Base-by-base conservation (phyloP, 305 asterid species). In the Petunia hybrid region DNA sequence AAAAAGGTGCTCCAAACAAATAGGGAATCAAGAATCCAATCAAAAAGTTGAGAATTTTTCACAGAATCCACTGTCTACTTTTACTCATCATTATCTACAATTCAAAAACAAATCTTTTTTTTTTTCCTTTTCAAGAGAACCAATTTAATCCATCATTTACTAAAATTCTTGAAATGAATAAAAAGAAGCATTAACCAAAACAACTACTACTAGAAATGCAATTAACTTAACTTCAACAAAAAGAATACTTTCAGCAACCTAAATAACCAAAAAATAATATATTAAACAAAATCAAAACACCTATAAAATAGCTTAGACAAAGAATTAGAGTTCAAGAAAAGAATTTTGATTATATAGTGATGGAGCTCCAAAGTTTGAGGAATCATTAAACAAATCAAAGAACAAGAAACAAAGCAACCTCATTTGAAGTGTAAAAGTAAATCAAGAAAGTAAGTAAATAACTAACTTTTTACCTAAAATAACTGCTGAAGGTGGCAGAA, bases 1-100 rank as follows among this genome's bases (percentile, higher is more conserved):
- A 51, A 46, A 82, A 71, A 79, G 56, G 80, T 81, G 74, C 81
- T 59, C 61, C 55, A 65, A 85, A 81, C 83, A 87, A 75, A 79
- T 80, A 79, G 80, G 83, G 88, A 85, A 89, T 90, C 92, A 84
- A 89, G 89, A 88, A 87, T 90, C 90, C 77, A 82, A 85, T 36
- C 85, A 73, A 82, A 76, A 85, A 77, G 40, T 8, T 59, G 62
- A 63, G 74, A 74, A 80, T 67, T 81, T 83, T 86, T 53, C 83
- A 84, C 65, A 76, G 62, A 81, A 61, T 22, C 79, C 84, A 78
- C 66, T 80, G 14, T 76, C 78, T 73, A 73, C 36, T 83, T 63
- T 59, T 81, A 64, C 68, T 79, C 64, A 79, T 76, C 36, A 63
- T 77, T 65, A 85, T 71, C 85, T 14, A 77, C 64, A 82, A 85